Percentiles rank a stretch among this genome's conserved stretches.
Conservation (phyloP, 805 yeast genomes). For the Candida maris region DNA sequence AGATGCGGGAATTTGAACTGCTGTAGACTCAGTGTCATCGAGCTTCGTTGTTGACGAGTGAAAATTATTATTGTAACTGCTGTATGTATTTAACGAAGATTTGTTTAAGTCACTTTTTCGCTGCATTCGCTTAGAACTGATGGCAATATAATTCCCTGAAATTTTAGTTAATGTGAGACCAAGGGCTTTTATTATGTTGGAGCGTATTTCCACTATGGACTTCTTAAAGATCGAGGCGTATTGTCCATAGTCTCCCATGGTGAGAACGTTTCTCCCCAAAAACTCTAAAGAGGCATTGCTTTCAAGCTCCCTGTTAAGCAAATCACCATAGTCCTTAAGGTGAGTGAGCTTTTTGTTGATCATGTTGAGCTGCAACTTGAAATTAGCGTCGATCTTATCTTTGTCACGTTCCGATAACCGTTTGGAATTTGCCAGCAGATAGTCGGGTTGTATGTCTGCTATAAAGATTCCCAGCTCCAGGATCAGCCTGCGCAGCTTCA, state of each 20-base stretch:
- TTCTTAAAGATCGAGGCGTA: slow-evolving; percentile 33
- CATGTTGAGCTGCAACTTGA: slow-evolving; percentile 22
- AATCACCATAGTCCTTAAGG: slow-evolving; percentile 35
- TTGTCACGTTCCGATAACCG: slow-evolving; percentile 24
- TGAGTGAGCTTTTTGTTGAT: slow-evolving; percentile 21
- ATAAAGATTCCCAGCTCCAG: slow-evolving; percentile 33
- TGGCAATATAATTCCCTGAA: slow-evolving; percentile 42
- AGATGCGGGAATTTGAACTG: slow-evolving; percentile 16
- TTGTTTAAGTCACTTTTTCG: slow-evolving; percentile 38
- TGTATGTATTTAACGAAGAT: slow-evolving; percentile 26
- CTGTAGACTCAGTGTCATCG: slow-evolving; percentile 5
- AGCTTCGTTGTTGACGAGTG: background rate
- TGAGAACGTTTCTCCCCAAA: slow-evolving; percentile 25
- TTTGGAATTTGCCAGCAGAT: slow-evolving; percentile 30
- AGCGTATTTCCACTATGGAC: slow-evolving; percentile 42
- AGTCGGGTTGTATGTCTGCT: slow-evolving; percentile 32
- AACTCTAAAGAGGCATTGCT: slow-evolving; percentile 49
- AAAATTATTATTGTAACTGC: slow-evolving; percentile 8
- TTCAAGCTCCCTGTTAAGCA: slow-evolving; percentile 48
- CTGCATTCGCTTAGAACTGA: slow-evolving; percentile 47
- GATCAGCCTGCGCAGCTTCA: slow-evolving; percentile 34
- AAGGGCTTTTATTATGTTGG: slow-evolving; percentile 47
- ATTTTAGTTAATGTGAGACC: slow-evolving; percentile 40
- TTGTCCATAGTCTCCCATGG: slow-evolving; percentile 37
- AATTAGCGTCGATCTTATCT: slow-evolving; percentile 25